phyloP scores from a whole-genome alignment of 805 yeast genomes.

The Nakazawaea anatomiae region DNA sequence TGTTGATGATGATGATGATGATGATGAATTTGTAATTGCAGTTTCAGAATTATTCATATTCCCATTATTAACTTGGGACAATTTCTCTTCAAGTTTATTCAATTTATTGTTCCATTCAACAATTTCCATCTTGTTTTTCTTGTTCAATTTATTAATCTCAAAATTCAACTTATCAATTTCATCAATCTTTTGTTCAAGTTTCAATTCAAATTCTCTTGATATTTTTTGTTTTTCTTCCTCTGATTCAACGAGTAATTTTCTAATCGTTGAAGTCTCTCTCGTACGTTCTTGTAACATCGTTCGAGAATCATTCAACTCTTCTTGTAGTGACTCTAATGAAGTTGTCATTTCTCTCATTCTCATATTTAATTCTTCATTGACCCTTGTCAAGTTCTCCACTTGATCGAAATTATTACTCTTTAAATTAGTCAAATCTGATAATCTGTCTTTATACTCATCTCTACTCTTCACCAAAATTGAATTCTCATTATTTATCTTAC shows the following conservation, averaged over 20 bases:
- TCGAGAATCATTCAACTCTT: constrained; percentile 74
- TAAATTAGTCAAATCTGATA: constrained; percentile 26
- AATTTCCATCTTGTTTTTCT: constrained; percentile 57
- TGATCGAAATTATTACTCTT: constrained; percentile 28
- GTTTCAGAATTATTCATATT: too few relatives aligned
- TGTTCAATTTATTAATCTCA: constrained; percentile 39
- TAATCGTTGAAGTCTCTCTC: constrained; percentile 68
- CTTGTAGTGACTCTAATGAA: constrained; percentile 64
- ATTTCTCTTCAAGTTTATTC: constrained; percentile 23
- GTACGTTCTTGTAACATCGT: constrained; percentile 73
- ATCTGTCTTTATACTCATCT: constrained; percentile 33
- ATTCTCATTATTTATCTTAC: constrained; percentile 36
- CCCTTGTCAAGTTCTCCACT: constrained; percentile 49
- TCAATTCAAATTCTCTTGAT: constrained; percentile 49
- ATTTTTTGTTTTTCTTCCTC: constrained; percentile 52
- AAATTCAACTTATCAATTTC: constrained; percentile 59
- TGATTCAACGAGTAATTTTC: constrained; percentile 61
- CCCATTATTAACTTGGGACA: constrained; percentile 15
- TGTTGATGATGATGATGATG: not conserved
- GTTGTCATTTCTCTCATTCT: constrained; percentile 59
- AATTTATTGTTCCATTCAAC: constrained; percentile 53
- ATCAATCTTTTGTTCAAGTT: constrained; percentile 44
- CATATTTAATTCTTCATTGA: constrained; percentile 66
- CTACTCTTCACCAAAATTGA: constrained; percentile 32
- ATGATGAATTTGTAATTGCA: not conserved